phyloP scores from a whole-genome alignment of 495 filamentous ascomycete species.

The Hypoxylon perforatum region DNA sequence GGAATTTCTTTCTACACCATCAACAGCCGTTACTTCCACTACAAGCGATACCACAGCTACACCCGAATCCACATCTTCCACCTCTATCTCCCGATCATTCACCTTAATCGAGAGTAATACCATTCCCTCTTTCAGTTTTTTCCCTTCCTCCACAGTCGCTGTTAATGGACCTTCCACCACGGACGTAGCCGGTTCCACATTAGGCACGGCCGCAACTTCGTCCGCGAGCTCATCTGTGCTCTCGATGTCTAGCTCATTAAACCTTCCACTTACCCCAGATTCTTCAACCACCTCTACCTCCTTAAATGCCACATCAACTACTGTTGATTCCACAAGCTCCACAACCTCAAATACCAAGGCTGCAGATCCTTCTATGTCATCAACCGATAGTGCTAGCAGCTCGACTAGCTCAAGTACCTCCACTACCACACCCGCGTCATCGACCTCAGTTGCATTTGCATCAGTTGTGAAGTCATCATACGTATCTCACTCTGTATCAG shows the following conservation, averaged over 20 bases:
- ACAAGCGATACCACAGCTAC: conserved; percentile 6
- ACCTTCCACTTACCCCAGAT: conserved; percentile 18
- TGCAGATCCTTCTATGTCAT: conserved; percentile 7
- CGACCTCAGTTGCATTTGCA: conserved; percentile 10
- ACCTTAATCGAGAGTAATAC: conserved; percentile 37
- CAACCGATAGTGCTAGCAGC: not conserved
- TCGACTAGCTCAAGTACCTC: conserved; percentile 11
- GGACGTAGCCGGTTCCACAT: conserved; percentile 3
- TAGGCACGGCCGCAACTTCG: not conserved
- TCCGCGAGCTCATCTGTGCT: no score
- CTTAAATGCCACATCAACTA: not conserved
- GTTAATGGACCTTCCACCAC: conserved; percentile 15
- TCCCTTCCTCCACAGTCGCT: conserved; percentile 42
- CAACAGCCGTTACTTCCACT: conserved; percentile 12
- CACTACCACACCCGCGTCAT: not conserved
- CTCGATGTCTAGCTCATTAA: no score
- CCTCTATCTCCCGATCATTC: conserved; percentile 37
- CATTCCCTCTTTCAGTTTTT: conserved; percentile 40
- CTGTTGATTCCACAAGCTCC: not conserved
- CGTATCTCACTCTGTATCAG: conserved; percentile 32
- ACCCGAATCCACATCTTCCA: conserved; percentile 24
- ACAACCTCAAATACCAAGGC: not conserved
- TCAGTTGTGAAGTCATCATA: conserved; percentile 36
- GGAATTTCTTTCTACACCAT: conserved; percentile 5
- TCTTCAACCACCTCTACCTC: conserved; percentile 1